Evolutionary conservation across 108 stramenopile species (phyloP), one percentile per base, ranked within the genome.

Genomic region (Mayamaea pseudoterrestris): DNA sequence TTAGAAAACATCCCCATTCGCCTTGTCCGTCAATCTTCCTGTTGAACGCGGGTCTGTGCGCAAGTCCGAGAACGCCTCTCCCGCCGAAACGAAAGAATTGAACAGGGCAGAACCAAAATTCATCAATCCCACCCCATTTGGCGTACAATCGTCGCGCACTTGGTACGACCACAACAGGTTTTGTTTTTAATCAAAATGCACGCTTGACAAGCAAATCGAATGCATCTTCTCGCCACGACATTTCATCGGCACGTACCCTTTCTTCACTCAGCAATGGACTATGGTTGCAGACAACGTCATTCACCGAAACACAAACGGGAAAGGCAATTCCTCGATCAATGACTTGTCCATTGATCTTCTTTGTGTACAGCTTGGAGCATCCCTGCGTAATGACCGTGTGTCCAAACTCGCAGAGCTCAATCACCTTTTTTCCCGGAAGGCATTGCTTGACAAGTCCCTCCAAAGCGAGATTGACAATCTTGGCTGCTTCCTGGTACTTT

Each of bases 401-500:
- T 30, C 89, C 84, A 66, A 89, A 84, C 60, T 76, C 51, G 81
- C 95, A 97, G 23, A 98, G 43, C 50, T 98, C 97, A 26, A 94
- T 41, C 18, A 97, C 57, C 30, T 67, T 87, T 39, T 84, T 92
- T 16, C 96, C 97, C n/a, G 84, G 71, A 31, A 87, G 62, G 50
- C 83, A 88, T 67, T 97, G 88, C 27, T 47, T 27, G 7, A 96
- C 69, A 30, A 98, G 58, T 34, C 90, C 95, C 22, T 63, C 60
- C 34, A 99, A 65, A 11, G 95, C 92, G 41, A 87, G 55, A 55
- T 99, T 94, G 27, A 86, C 93, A 66, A 99, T 94, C 53, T 94
- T 94, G 43, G 94, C 85, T n/a, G 97, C 99, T 52, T 94, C 94
- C 55, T 92, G 94, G 67, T 97, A 98, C 76, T 99, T 99, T 50